Evolutionary conservation across 2,329 filamentous ascomycete genomes (phyloP), one percentile per base, ranked within the genome.

Genomic region (Hymenoscyphus linearis): DNA sequence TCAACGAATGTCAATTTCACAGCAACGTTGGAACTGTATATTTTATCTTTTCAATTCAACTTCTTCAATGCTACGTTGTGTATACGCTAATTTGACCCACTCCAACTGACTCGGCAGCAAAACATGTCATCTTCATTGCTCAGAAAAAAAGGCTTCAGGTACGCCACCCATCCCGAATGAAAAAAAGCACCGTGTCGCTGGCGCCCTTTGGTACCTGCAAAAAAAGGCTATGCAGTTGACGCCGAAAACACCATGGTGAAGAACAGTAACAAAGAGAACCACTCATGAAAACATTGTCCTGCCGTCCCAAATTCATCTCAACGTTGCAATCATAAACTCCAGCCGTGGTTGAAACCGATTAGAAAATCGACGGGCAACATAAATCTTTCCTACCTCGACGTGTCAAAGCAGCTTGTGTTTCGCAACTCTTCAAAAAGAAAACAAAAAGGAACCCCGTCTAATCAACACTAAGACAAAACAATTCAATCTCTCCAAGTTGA

Each of bases 401-500:
- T 9, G 36, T 26, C 52, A 52, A 40, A 27, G 27, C 59, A 36
- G 18, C 18, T 58, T 47, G 40, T 47, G 18, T 47, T 22, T 47
- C 40, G 40, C 54, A 40, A 18, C 55, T 35, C 37, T 22, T 40
- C 36, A 52, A 55, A 31, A 55, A 35, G 36, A 25, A 35, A 56
- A 63, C 64, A 18, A 16, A 18, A 47, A 47, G 22, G n/a, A 5
- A 16, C 18, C 18, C 26, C 26, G 61, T 63, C 59, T 70, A 68
- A 55, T 65, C 70, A 27, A 70, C 66, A 72, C 84, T 79, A 66
- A 87, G 79, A 76, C 90, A 93, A 77, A 89, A 93, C 64, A 95
- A 84, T 74, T 96, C 90, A 74, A 96, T 96, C 80, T 96, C 92
- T 67, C 91, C 92, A 52, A 96, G 86, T 67, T 88, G 86, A 52